Base-by-base conservation (phyloP, 2,329 filamentous ascomycete species). In the Aphanocladium album region DNA sequence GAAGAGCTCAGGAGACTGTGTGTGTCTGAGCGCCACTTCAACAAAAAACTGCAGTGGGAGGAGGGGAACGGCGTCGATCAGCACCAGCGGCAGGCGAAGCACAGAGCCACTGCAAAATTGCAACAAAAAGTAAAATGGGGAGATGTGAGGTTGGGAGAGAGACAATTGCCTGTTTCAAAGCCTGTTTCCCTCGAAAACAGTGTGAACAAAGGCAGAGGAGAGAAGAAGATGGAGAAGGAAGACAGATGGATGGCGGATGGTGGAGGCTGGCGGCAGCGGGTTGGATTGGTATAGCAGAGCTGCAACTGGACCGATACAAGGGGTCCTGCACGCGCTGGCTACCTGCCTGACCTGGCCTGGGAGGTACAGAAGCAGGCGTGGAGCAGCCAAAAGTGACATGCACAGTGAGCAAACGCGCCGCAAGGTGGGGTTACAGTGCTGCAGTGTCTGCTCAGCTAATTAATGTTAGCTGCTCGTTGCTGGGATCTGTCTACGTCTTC, bases 11-110 rank as follows among this genome's bases (percentile, higher is more conserved):
- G 57, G 57, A 60, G 57, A 60, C 30, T 30, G 30, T 30, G 30
- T 35, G 57, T 58, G 57, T 60, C 57, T 60, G 57, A 60, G 57
- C 47, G 49, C 57, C 49, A 53, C 37, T 53, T 25, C 9, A 14
- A 23, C 50, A 53, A 19, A 14, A 60, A 59, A 59, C 43, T 49
- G 54, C 43, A 17, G 46, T 12, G 17, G 35, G 21, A n/a, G 21
- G 46, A 50, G 33, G 23, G 55, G 41, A 21, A 12, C 12, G 19
- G n/a, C 25, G 27, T 37, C 33, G 54, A 39, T 30, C 30, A 30
- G 30, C 30, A 30, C 5, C 9, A 9, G 30, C 9, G 30, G 30
- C 30, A 30, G 30, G 30, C 9, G 30, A 30, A 30, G 30, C 30
- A 30, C 19, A 47, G 16, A 19, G 25, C 43, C 6, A 27, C 25